Percentiles rank a stretch among this genome's conserved stretches.
Conservation (phyloP, 179 eudicot species). For the Amaranthus tricolor region DNA sequence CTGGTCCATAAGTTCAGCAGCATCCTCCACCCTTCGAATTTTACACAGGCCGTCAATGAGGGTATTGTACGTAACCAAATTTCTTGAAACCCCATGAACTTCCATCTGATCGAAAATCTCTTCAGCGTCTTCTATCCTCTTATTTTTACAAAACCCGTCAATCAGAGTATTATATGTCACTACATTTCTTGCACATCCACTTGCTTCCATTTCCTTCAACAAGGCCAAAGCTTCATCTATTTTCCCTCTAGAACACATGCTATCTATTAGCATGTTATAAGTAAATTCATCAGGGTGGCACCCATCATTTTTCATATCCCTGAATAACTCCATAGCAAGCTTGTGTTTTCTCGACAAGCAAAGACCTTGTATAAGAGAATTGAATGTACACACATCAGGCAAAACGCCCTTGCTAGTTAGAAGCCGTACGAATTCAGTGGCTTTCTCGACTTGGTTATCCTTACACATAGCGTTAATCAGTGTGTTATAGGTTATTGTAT, state of each 20-base stretch:
- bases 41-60: slow-evolving; percentile 84
- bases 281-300: slow-evolving; percentile 89
- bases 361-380: slow-evolving; percentile 92
- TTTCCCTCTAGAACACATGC: slow-evolving; percentile 61
- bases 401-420: slow-evolving; percentile 62
- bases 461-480: slow-evolving; percentile 80
- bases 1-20: slow-evolving; percentile 83
- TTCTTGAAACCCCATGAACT: slow-evolving; percentile 75
- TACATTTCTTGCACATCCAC: slow-evolving; percentile 75
- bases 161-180: slow-evolving; percentile 79
- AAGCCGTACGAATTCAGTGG: slow-evolving; percentile 63
- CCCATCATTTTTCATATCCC: slow-evolving; percentile 72
- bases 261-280: slow-evolving; percentile 73
- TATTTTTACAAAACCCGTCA: slow-evolving; percentile 75
- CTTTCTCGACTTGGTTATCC: slow-evolving; percentile 75
- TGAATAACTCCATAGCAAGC: slow-evolving; percentile 60
- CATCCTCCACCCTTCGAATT: slow-evolving; percentile 65
- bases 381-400: slow-evolving; percentile 87
- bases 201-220: slow-evolving; percentile 81
- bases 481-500: slow-evolving; percentile 75
- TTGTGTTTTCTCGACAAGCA: slow-evolving; percentile 57
- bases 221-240: slow-evolving; percentile 59
- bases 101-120: slow-evolving; percentile 96
- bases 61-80: slow-evolving; percentile 69
- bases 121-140: slow-evolving; percentile 79